Percentiles rank a stretch among this genome's conserved stretches.
phyloP scores from a whole-genome alignment of 1,284 basidiomycete genomes.

The Apiotrichum domesticum region DNA sequence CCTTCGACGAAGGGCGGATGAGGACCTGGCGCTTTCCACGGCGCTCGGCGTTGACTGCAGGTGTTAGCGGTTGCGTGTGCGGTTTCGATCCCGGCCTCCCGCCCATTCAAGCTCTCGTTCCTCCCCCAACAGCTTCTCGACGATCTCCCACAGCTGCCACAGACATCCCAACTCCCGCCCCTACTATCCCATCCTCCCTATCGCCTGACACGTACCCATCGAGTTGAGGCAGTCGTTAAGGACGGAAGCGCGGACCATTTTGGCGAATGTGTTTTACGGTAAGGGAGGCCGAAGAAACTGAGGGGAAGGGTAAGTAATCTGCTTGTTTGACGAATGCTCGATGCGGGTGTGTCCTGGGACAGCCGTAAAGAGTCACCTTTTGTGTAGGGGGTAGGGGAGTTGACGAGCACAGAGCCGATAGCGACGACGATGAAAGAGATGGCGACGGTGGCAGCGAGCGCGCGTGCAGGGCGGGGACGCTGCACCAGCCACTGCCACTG shows the following conservation, averaged over 20 bases:
- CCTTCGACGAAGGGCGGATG: slow-evolving; percentile 90
- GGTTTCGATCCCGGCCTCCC: too few species aligned
- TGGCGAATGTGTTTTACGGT: slow-evolving; percentile 12
- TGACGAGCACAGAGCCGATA: neutral
- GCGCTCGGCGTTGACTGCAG: slow-evolving; percentile 83
- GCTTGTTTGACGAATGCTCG: neutral
- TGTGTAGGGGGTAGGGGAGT: neutral
- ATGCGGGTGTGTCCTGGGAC: slow-evolving; percentile 3
- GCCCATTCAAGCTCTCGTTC: too few species aligned
- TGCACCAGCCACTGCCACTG: too few species aligned
- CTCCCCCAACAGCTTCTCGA: too few species aligned
- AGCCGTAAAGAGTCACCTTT: slow-evolving; percentile 7
- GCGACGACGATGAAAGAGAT: slow-evolving; percentile 17
- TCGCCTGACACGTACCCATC: slow-evolving; percentile 48
- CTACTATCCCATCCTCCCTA: too few species aligned
- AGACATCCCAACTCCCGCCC: too few species aligned
- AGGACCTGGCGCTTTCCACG: slow-evolving; percentile 97
- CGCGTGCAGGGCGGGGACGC: neutral
- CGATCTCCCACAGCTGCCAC: too few species aligned
- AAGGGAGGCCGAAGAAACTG: neutral
- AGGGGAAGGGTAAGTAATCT: slow-evolving; percentile 1
- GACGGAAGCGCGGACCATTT: slow-evolving; percentile 48
- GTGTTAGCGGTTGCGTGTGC: neutral
- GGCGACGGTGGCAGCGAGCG: neutral
- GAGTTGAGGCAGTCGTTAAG: slow-evolving; percentile 63